Evolutionary conservation across 352 stramenopile species (phyloP), one percentile per base, ranked within the genome.

Genomic region (Pythium phragmiticola): DNA sequence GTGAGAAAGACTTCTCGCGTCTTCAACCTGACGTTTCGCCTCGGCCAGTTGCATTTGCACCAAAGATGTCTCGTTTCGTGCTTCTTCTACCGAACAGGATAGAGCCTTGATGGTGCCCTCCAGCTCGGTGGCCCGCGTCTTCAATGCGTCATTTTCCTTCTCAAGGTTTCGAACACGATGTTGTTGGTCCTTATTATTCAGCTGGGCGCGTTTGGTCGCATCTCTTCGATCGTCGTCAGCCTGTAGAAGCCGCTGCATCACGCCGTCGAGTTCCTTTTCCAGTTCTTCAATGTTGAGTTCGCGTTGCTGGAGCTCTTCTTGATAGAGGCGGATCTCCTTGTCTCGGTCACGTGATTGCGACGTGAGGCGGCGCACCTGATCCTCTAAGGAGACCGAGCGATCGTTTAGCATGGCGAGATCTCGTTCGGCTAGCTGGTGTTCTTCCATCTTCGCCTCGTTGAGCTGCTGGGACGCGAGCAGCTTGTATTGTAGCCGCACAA

Each of bases 401-500:
- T 88, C 72, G 19, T 76, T 79, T 0, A 66, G 54, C n/a, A 73
- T 54, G n/a, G 75, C 17, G 0, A 89, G 26, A 46, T 86, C 74
- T 3, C 72, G 66, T 52, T 92, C 76, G 0, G 83, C 55, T 7
- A 74, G 69, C 23, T 80, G 66, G 33, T 80, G 85, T 49, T 88
- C 69, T 0, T 72, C 52, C 3, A 75, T 28, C 0, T 60, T 50
- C 57, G 14, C 78, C 65, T 26, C 51, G 60, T 3, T 54, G 39
- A 46, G 36, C 55, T 45, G 54, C 11, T 41, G 41, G 7, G 69
- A 33, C n/a, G 68, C 26, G n/a, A 55, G 37, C n/a, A 81, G 26
- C 33, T 66, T 57, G 0, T 26, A 17, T 8, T 69, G 34, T 1
- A 84, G 37, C 1, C 53, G 62, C 0, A 53, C 19, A 6, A 83